These are phyloP conservation scores for Aspergillus quadrilineatus DNA, from an alignment of 2,329 filamentous ascomycete genomes.

Conservation along the genomic window DNA sequence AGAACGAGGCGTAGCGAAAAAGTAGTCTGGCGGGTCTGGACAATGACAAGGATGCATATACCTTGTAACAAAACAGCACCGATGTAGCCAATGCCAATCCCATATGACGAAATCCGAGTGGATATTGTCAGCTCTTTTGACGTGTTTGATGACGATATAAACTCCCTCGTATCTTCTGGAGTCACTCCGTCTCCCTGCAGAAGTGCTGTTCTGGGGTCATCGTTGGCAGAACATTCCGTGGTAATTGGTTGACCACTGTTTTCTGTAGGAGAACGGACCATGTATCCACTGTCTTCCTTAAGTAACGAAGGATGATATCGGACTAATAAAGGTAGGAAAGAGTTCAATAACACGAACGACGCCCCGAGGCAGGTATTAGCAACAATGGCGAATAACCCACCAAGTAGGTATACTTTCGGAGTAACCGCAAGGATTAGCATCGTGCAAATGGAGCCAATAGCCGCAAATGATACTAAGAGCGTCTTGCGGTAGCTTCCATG, in stretches of 20 bases:
- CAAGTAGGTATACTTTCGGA: conserved; percentile 74
- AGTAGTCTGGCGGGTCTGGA: conserved; percentile 71
- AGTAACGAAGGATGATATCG: conserved; percentile 69
- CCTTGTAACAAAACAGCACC: conserved; percentile 84
- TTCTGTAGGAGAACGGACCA: not conserved
- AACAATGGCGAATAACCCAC: conserved; percentile 79
- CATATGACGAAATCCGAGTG: conserved; percentile 85
- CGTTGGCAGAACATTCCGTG: not conserved
- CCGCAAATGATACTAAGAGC: conserved; percentile 80
- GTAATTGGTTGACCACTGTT: conserved; percentile 16
- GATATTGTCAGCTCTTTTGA: conserved; percentile 75
- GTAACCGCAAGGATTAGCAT: conserved; percentile 84
- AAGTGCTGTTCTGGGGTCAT: conserved; percentile 27
- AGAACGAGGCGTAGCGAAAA: conserved; percentile 85
- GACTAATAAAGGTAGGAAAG: conserved; percentile 87
- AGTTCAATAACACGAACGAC: conserved; percentile 93
- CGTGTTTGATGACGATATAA: conserved; percentile 2
- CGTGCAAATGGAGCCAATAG: conserved; percentile 74
- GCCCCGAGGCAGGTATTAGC: conserved; percentile 94
- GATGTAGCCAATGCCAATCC: conserved; percentile 90
- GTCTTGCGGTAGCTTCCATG: conserved; percentile 90
- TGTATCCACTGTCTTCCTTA: conserved; percentile 19
- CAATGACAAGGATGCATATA: conserved; percentile 72
- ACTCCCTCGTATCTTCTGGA: conserved; percentile 9
- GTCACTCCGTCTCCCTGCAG: conserved; percentile 16